phyloP scores from a whole-genome alignment of 2,329 filamentous ascomycete genomes.

The Phyllosticta capitalensis region DNA sequence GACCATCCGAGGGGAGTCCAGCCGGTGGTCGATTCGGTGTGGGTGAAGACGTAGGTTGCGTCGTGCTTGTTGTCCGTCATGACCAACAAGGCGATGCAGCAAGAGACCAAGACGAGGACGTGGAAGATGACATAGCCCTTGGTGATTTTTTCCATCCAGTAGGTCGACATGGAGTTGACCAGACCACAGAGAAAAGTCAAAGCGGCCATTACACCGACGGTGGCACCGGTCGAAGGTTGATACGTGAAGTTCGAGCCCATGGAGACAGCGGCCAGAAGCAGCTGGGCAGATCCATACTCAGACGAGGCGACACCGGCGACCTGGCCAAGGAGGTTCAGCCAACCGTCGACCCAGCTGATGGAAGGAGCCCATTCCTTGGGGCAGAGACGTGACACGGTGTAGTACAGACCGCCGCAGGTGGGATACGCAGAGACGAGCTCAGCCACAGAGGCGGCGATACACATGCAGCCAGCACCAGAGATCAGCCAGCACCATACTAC shows the following conservation, averaged over 20 bases:
- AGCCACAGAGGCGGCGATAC: constrained; percentile 44
- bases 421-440: constrained; percentile 51
- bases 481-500: constrained; percentile 52
- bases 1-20: constrained; percentile 47
- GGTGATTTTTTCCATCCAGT: constrained; percentile 50
- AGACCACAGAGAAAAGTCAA: constrained; percentile 43
- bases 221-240: constrained; percentile 36
- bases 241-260: constrained; percentile 42
- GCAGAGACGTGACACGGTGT: constrained; percentile 46
- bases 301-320: constrained; percentile 46
- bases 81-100: constrained; percentile 42
- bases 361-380: constrained; percentile 38
- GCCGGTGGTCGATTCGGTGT: constrained; percentile 42
- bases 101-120: constrained; percentile 42
- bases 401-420: constrained; percentile 47
- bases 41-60: constrained; percentile 46
- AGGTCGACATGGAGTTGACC: constrained; percentile 48
- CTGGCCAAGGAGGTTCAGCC: constrained; percentile 45
- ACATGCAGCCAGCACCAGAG: constrained; percentile 47
- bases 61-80: constrained; percentile 43
- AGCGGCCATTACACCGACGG: constrained; percentile 47
- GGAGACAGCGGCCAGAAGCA: constrained; percentile 47
- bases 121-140: constrained; percentile 51
- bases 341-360: constrained; percentile 41
- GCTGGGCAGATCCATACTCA: constrained; percentile 48